Evolutionary conservation across 164 flowering plant genomes (phyloP).

Genomic region (Platanus orientalis): DNA sequence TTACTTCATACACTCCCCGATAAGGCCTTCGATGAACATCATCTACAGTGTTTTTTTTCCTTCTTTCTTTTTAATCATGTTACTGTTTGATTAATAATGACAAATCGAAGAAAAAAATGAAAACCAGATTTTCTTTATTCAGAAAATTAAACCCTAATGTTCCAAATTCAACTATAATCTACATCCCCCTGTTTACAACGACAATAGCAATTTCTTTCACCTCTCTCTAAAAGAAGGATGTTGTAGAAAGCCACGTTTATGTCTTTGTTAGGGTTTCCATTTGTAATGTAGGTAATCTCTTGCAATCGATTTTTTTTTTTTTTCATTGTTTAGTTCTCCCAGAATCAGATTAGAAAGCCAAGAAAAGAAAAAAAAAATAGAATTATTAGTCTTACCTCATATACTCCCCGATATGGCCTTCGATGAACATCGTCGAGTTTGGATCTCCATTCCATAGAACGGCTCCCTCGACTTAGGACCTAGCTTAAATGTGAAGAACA

Average conservation of each 20-base stretch:
- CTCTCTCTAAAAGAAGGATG: slow-evolving; percentile 66
- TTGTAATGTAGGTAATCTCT: slow-evolving; percentile 67
- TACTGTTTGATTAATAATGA: too few species aligned
- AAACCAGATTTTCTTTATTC: too few species aligned
- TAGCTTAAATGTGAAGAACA: slow-evolving; percentile 36
- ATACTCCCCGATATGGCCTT: slow-evolving; percentile 85
- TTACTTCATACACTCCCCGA: slow-evolving; percentile 75
- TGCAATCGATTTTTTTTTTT: slow-evolving; percentile 81
- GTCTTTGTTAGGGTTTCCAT: slow-evolving; percentile 86
- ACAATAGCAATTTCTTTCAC: too few species aligned
- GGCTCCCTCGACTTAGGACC: slow-evolving; percentile 37
- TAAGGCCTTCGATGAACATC: too few species aligned
- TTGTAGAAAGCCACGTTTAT: slow-evolving; percentile 83
- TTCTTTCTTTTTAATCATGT: too few species aligned
- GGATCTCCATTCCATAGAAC: slow-evolving; percentile 67
- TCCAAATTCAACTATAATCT: too few species aligned
- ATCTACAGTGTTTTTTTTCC: too few species aligned
- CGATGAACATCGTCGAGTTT: slow-evolving; percentile 83
- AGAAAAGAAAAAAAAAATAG: neutral
- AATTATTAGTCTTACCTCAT: slow-evolving; percentile 39
- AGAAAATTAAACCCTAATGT: too few species aligned
- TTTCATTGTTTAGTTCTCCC: neutral
- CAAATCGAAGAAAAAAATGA: too few species aligned
- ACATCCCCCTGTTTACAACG: too few species aligned
- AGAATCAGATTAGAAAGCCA: neutral